Evolutionary conservation across 768 basidiomycete genomes (phyloP), one percentile per base, ranked within the genome.

Genomic region (Termitomyces sp.): DNA sequence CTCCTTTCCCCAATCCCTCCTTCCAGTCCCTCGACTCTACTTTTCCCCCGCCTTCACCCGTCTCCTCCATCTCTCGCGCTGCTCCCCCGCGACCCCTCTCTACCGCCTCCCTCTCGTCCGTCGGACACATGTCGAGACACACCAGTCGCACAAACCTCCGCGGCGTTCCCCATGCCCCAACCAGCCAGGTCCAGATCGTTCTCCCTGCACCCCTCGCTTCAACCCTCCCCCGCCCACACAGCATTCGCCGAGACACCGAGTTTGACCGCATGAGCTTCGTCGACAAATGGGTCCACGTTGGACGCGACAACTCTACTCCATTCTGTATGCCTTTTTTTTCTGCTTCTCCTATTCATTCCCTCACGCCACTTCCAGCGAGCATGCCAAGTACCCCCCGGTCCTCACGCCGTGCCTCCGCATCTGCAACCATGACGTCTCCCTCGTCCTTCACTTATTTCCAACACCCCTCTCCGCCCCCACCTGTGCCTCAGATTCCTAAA

Each of bases 121-220:
- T 11, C 16, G 54, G 39, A 4, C 54, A 55, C 39, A 44, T 61
- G n/a, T 62, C 70, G 9, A 67, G 66, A 28, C 49, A 48, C n/a
- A 61, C 71, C 9, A 75, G 73, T 58, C 75, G 75, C 40, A 74
- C 73, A 61, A 77, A 75, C 28, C 67, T 85, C 28, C 79, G 83
- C 18, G 88, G 88, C 38, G 71, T 80, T 1, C 89, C 90, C 22
- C 89, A 92, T 68, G 77, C 78, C 6, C 83, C 81, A 0, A 80
- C 83, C 60, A 87, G 79, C 68, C 80, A 80, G 58, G 73, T 91
- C 57, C 84, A 90, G 66, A 85, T 92, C 56, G 73, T 92, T 16
- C 76, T 91, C 4, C 91, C 91, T 0, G 71, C 82, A 1, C 90
- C 89, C 2, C 79, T 92, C 18, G 83, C 82, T 1, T 76, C 81